Evolutionary conservation across 352 stramenopile genomes (phyloP).

Genomic region (Pythium apleroticum): DNA sequence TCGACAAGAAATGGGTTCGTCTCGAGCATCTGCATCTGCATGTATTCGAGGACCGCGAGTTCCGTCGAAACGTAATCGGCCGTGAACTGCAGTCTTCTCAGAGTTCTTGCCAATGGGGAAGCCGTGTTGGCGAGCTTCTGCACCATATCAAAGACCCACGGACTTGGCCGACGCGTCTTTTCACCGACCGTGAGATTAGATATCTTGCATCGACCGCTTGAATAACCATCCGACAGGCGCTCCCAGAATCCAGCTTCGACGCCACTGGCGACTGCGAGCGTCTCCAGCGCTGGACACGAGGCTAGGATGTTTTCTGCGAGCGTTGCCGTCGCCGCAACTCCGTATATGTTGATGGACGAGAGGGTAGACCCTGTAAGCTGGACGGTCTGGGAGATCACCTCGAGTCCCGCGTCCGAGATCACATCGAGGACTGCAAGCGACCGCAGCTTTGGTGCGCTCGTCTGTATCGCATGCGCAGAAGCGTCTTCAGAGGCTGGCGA

Average conservation of each 20-base stretch:
- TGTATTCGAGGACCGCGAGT: neutral
- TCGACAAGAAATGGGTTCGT: neutral
- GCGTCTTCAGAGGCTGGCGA: too few species aligned
- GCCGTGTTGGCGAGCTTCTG: neutral
- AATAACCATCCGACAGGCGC: neutral
- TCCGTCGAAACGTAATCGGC: neutral
- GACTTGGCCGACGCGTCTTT: neutral
- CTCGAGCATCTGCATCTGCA: neutral
- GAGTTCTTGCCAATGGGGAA: neutral
- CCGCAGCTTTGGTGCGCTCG: too few species aligned
- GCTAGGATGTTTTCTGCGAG: neutral
- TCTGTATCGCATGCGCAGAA: too few species aligned
- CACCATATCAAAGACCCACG: neutral
- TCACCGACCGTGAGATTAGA: neutral
- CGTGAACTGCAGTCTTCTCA: neutral
- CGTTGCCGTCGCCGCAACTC: neutral
- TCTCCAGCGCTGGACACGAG: neutral
- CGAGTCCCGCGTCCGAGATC: neutral
- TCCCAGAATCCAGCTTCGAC: neutral
- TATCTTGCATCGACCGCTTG: neutral
- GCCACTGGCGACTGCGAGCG: neutral
- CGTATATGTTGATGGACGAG: neutral
- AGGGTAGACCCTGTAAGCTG: neutral
- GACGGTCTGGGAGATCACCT: neutral
- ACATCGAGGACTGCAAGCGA: neutral